Percentiles rank a stretch among this genome's conserved stretches.
Conservation (phyloP, 192 early-diverging fungal species). For the Oehlia diaphana region DNA sequence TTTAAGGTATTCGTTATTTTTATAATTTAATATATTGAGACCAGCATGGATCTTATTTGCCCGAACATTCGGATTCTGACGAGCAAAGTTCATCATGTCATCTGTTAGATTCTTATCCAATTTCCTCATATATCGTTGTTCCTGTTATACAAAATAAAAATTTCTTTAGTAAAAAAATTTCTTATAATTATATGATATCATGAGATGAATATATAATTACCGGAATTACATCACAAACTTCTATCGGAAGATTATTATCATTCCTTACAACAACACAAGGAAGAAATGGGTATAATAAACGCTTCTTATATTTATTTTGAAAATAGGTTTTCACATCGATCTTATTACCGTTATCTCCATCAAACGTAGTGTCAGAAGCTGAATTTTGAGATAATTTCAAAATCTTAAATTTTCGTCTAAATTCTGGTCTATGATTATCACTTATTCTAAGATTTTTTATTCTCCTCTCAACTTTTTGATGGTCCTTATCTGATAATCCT, state of each 20-base stretch:
- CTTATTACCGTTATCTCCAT: slow-evolving; percentile 43
- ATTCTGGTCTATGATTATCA: slow-evolving; percentile 61
- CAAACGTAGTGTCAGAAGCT: slow-evolving; percentile 74
- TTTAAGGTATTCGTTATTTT: slow-evolving; percentile 66
- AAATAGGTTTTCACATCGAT: slow-evolving; percentile 79
- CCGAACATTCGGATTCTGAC: slow-evolving; percentile 80
- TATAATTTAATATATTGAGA: slow-evolving; percentile 61
- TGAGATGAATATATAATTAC: not conserved
- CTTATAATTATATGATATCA: not conserved
- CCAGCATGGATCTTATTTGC: slow-evolving; percentile 79
- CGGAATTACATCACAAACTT: slow-evolving; percentile 78
- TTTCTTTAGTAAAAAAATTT: too few relatives aligned
- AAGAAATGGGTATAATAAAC: slow-evolving; percentile 58
- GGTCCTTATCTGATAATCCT: slow-evolving; percentile 40
- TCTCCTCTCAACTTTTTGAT: slow-evolving; percentile 48
- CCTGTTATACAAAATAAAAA: slow-evolving; percentile 39
- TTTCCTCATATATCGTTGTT: slow-evolving; percentile 80
- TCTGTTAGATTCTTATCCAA: slow-evolving; percentile 82
- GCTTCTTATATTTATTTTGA: slow-evolving; percentile 28
- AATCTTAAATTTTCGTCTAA: slow-evolving; percentile 69
- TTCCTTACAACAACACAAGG: slow-evolving; percentile 78
- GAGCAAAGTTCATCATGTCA: slow-evolving; percentile 94
- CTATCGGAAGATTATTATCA: slow-evolving; percentile 79
- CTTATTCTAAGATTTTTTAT: slow-evolving; percentile 56
- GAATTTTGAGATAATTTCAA: slow-evolving; percentile 63